Evolutionary conservation across 257 asterid genomes (phyloP).

Genomic region (Scutellaria galericulata): DNA sequence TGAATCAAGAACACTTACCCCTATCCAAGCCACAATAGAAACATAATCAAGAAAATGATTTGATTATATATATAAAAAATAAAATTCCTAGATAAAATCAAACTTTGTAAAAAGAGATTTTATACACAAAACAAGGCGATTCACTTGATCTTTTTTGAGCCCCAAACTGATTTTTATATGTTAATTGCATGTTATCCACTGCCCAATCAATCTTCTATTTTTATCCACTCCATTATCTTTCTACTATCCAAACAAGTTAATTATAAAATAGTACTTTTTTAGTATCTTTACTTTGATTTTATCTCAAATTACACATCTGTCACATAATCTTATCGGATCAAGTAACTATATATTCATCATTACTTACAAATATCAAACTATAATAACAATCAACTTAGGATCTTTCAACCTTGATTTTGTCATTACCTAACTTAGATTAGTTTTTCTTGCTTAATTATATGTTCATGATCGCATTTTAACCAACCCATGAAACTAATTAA

Average conservation of each 20-base stretch:
- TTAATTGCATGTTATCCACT: conserved; percentile 7
- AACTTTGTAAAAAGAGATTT: conserved; percentile 37
- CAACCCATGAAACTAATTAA: background rate
- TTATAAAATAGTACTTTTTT: background rate
- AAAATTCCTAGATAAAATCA: conserved; percentile 26
- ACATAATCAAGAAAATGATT: conserved; percentile 21
- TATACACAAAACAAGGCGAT: conserved; percentile 37
- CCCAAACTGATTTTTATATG: conserved; percentile 31
- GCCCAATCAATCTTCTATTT: conserved; percentile 29
- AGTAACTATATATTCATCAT: background rate
- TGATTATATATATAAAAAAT: background rate
- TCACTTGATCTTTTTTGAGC: conserved; percentile 45
- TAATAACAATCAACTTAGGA: conserved; percentile 33
- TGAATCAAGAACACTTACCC: background rate
- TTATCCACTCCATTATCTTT: conserved; percentile 12
- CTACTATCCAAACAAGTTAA: conserved; percentile 18
- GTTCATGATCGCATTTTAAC: background rate
- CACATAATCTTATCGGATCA: conserved; percentile 32
- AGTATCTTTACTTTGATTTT: conserved; percentile 28
- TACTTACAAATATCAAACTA: background rate
- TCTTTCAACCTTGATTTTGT: conserved; percentile 25
- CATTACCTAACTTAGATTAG: conserved; percentile 2
- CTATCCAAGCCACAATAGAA: background rate
- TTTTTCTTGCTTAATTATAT: conserved; percentile 21
- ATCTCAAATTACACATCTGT: conserved; percentile 27